Evolutionary conservation across 768 basidiomycete genomes (phyloP), one percentile per base, ranked within the genome.

Genomic region (Hortiboletus flavorubellus): DNA sequence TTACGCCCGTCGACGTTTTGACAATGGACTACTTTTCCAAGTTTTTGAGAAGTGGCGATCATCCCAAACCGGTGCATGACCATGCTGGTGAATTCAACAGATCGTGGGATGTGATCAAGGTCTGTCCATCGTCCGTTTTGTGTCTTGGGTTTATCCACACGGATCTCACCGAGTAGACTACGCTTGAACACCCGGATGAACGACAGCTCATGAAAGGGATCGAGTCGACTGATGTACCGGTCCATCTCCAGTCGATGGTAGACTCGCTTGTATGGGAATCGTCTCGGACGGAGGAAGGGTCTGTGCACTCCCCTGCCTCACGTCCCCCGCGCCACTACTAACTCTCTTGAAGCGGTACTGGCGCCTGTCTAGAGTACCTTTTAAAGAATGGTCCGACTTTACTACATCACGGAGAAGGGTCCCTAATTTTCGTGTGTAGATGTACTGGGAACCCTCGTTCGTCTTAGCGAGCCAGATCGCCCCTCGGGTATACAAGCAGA

Each of bases 401-500:
- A 34, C 15, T 21, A 33, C 45, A 15, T 54, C 23, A 3, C 33
- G 2, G 15, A 29, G 41, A 10, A 44, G 4, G 26, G 41, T 43
- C 11, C 38, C 55, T 60, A 30, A 58, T 30, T 1, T 38, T 45
- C 42, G 23, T 40, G 47, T 34, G 10, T 43, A 93, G 92, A 94
- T 77, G 82, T 96, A 2, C 76, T 98, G 26, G 85, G 86, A 1
- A 84, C 83, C 2, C 85, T 98, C 10, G 96, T 95, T 55, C 83
- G 84, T 58, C 82, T 95, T 29, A 93, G 91, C 64, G 89, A 94
- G 65, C 70, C 80, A 1, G 94, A 98, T 68, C 79, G 89, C 26
- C 94, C 93, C 1, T 81, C 83, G 40, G 96, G 94, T n/a, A 87
- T 93, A 59, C 91, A 95, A 68, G 91, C 87, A 40, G 90, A 93